Evolutionary conservation across 1,284 basidiomycete species (phyloP).

Genomic region (Apiotrichum brassicae): DNA sequence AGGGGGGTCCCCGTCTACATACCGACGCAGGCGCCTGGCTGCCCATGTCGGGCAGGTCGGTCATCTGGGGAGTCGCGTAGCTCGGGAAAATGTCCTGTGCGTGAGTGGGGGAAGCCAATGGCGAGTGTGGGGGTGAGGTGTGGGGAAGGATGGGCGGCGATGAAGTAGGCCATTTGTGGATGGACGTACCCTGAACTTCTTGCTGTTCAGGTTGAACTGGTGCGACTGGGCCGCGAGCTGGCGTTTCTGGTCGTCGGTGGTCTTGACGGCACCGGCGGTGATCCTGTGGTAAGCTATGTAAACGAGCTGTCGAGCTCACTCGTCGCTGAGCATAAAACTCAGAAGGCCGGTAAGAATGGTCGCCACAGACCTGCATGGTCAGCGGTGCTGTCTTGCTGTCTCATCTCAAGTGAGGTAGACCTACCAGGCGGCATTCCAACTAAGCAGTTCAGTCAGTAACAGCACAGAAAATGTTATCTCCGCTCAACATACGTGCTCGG

Average conservation of each 20-base stretch:
- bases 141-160: no score
- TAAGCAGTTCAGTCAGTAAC: conserved; percentile 8
- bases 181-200: conserved; percentile 60
- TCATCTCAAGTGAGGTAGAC: no score
- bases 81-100: conserved; percentile 68
- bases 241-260: conserved; percentile 71
- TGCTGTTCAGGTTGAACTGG: conserved; percentile 71
- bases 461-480: neutral
- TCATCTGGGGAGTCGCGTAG: conserved; percentile 62
- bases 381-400: no score
- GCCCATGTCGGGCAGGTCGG: conserved; percentile 82
- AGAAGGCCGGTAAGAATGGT: conserved; percentile 82
- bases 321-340: conserved; percentile 93
- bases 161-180: neutral
- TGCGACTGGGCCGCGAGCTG: conserved; percentile 73
- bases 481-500: conserved; percentile 34
- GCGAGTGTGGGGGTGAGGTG: no score
- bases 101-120: no score
- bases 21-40: conserved; percentile 11
- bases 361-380: conserved; percentile 33
- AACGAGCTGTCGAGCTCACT: conserved; percentile 45
- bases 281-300: conserved; percentile 49
- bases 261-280: conserved; percentile 84
- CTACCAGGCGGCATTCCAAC: conserved; percentile 46
- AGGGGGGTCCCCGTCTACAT: conserved; percentile 1